Evolutionary conservation across 371 early-diverging fungal species (phyloP).

Genomic region (Dichotomocladium elegans): DNA sequence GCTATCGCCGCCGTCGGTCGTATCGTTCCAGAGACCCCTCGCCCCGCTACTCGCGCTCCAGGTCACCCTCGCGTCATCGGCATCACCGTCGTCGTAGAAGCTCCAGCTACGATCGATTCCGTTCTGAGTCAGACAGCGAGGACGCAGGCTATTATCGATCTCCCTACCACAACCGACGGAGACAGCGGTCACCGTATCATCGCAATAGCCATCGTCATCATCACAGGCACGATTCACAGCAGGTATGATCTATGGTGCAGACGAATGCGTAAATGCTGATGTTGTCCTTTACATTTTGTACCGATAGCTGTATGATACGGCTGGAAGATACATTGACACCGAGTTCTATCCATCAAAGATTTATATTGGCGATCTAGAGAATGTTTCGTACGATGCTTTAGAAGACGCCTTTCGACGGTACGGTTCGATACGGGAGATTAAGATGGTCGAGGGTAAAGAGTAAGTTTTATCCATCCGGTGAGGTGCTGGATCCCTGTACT

Average conservation of each 20-base stretch:
- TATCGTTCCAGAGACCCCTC: constrained; percentile 1
- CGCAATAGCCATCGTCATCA: neutral
- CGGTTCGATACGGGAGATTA: constrained; percentile 48
- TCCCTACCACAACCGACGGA: too few relatives aligned
- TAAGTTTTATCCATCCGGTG: constrained; percentile 18
- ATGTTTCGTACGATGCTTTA: constrained; percentile 29
- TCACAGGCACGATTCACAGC: neutral
- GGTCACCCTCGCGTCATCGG: constrained; percentile 1
- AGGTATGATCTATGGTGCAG: too few relatives aligned
- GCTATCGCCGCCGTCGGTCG: constrained; percentile 74
- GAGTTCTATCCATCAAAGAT: constrained; percentile 56
- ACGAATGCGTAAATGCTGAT: too few relatives aligned
- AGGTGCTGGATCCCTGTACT: too few relatives aligned
- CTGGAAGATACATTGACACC: constrained; percentile 55
- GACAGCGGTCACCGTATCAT: constrained; percentile 5
- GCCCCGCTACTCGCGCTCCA: neutral
- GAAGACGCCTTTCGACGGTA: constrained; percentile 45
- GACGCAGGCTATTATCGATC: constrained; percentile 10
- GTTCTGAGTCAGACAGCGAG: constrained; percentile 26
- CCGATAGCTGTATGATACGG: constrained; percentile 47
- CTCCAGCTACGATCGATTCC: constrained; percentile 17
- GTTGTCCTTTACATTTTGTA: neutral
- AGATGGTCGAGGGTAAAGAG: constrained; percentile 59
- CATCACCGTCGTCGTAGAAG: constrained; percentile 5
- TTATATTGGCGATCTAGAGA: constrained; percentile 51